Conservation (phyloP, 768 basidiomycete genomes). For the Panellus pusillus region DNA sequence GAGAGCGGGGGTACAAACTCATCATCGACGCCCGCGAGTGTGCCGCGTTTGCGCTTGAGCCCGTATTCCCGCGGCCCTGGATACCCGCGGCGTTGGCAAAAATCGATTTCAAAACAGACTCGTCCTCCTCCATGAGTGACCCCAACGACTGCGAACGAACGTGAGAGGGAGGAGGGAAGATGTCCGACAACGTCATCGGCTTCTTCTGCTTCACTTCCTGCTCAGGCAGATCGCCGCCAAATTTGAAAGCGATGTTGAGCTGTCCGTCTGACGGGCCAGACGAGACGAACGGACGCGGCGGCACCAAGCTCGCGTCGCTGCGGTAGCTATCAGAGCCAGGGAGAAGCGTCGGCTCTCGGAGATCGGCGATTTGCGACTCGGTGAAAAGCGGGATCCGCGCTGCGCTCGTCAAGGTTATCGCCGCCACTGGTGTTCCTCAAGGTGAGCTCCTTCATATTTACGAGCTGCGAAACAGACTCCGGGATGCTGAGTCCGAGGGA, state of each 20-base stretch:
- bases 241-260: constrained; percentile 72
- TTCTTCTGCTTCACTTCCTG: constrained; percentile 25
- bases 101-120: constrained; percentile 56
- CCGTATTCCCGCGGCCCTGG: constrained; percentile 42
- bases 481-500: constrained; percentile 18
- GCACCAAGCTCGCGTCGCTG: constrained; percentile 33
- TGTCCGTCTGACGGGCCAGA: constrained; percentile 61
- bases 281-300: constrained; percentile 26
- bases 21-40: constrained; percentile 22
- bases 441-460: constrained; percentile 33
- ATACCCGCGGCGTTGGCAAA: constrained; percentile 46
- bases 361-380: constrained; percentile 33
- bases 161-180: constrained; percentile 66
- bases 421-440: constrained; percentile 24
- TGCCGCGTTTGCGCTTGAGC: constrained; percentile 38
- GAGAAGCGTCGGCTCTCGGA: constrained; percentile 40
- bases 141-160: constrained; percentile 48
- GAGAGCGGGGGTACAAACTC: constrained; percentile 28
- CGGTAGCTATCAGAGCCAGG: constrained; percentile 38
- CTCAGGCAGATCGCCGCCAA: constrained; percentile 52
- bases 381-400: constrained; percentile 17
- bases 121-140: constrained; percentile 48
- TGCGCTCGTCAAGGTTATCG: constrained; percentile 20
- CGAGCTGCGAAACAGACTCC: constrained; percentile 19
- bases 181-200: constrained; percentile 67